phyloP scores from a whole-genome alignment of 164 flowering plant genomes.

The Berberis thunbergii region DNA sequence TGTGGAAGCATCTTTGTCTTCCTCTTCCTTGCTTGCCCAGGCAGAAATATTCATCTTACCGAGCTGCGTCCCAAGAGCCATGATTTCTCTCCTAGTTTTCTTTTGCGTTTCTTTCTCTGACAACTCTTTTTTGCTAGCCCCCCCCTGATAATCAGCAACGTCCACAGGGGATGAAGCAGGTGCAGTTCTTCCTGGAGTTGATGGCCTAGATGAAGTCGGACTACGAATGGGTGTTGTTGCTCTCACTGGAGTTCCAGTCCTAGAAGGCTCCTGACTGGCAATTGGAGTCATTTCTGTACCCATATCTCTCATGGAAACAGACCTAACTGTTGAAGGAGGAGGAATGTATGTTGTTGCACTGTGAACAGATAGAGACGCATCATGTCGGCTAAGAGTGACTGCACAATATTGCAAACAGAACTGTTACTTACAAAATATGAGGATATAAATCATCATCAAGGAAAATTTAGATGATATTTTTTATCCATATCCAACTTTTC shows the following conservation, averaged over 20 bases:
- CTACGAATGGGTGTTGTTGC: constrained; percentile 71
- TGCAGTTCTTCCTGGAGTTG: constrained; percentile 54
- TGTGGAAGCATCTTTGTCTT: constrained; percentile 50
- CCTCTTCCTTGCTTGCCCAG: constrained; percentile 87
- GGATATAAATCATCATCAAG: too few species aligned
- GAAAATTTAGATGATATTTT: too few species aligned
- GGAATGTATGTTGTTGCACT: constrained; percentile 58
- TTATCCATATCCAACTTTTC: too few species aligned
- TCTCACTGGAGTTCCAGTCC: constrained; percentile 80
- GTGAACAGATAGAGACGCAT: constrained; percentile 46
- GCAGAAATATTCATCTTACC: constrained; percentile 86
- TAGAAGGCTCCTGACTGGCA: constrained; percentile 92
- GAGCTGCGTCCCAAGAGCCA: constrained; percentile 69
- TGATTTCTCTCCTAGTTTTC: constrained; percentile 79
- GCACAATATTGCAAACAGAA: constrained; percentile 14
- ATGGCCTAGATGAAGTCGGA: constrained; percentile 62
- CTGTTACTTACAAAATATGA: not conserved
- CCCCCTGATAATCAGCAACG: constrained; percentile 11
- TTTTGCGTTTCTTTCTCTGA: constrained; percentile 70
- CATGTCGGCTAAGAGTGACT: constrained; percentile 70
- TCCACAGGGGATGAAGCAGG: constrained; percentile 29
- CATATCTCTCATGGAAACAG: constrained; percentile 97
- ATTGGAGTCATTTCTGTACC: constrained; percentile 97
- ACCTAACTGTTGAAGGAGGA: constrained; percentile 73
- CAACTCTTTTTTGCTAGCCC: constrained; percentile 29